Conservation (phyloP, 1,139 yeast species). For the Petasospora fabianii region DNA sequence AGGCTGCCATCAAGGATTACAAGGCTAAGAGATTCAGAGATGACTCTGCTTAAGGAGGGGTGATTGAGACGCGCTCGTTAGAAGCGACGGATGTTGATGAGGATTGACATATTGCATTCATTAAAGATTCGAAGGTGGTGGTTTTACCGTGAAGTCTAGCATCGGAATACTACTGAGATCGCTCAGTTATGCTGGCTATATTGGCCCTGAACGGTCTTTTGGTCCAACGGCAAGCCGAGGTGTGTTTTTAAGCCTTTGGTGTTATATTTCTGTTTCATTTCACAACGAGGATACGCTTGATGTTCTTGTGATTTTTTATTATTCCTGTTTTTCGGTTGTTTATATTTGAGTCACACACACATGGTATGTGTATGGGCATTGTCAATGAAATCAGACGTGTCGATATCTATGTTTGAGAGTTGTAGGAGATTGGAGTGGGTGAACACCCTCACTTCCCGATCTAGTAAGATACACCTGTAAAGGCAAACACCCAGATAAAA, state of each 20-base stretch:
- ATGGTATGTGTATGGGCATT: constrained; percentile 1
- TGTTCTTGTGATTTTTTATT: background rate
- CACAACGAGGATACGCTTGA: background rate
- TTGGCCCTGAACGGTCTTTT: no score
- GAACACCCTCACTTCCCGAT: no score
- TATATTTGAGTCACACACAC: no score
- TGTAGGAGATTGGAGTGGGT: background rate
- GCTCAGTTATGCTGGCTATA: no score
- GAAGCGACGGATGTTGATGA: background rate
- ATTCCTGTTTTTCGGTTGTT: background rate
- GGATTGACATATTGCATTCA: background rate
- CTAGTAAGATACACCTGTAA: no score
- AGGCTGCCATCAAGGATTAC: constrained; percentile 95
- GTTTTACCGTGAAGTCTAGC: no score
- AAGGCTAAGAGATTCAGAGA: constrained; percentile 52
- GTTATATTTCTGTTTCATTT: no score
- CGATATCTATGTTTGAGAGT: background rate
- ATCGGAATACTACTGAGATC: no score
- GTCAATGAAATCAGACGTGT: constrained; percentile 4
- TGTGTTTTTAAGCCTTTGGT: no score
- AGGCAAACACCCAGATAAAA: no score
- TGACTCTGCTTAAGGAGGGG: constrained; percentile 3
- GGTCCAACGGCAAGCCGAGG: no score
- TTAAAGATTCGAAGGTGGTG: no score
- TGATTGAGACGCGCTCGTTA: background rate